A percentile compares a stretch with the other conserved stretches of the same genome.
phyloP scores from a whole-genome alignment of 768 basidiomycete genomes.

The Boletus reticulatus region DNA sequence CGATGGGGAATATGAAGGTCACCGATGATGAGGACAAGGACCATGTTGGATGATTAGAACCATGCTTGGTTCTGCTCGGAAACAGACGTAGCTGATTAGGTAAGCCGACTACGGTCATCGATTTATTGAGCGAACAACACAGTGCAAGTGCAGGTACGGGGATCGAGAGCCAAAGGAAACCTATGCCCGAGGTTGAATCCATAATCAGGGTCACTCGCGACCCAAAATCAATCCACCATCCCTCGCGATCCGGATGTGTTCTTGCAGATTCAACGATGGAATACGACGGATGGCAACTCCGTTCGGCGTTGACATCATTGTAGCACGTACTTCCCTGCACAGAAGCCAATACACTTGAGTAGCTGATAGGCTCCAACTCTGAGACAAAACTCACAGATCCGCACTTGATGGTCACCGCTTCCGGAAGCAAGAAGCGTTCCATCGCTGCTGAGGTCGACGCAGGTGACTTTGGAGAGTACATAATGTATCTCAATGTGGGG shows the following conservation, averaged over 20 bases:
- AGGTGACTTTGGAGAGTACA: slow-evolving; percentile 28
- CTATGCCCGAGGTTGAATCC: background rate
- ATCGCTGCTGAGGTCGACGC: slow-evolving; percentile 36
- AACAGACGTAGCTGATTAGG: slow-evolving; percentile 13
- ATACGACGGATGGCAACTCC: background rate
- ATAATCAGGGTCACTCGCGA: slow-evolving; percentile 1
- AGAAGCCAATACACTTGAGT: slow-evolving; percentile 11
- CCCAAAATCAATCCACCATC: slow-evolving; percentile 4
- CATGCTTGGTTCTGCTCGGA: background rate
- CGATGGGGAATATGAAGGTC: slow-evolving; percentile 96
- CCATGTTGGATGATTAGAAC: slow-evolving; percentile 26
- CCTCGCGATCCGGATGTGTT: slow-evolving; percentile 7
- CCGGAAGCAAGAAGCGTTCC: slow-evolving; percentile 35
- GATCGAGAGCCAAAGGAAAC: background rate
- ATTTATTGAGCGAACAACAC: background rate
- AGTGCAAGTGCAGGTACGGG: background rate
- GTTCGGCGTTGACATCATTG: slow-evolving; percentile 16
- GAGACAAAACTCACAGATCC: slow-evolving; percentile 33
- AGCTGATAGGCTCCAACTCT: slow-evolving; percentile 11
- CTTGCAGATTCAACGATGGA: background rate
- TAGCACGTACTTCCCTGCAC: slow-evolving; percentile 26
- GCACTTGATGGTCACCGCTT: slow-evolving; percentile 36
- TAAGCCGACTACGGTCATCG: slow-evolving; percentile 15
- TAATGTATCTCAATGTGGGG: slow-evolving; percentile 9
- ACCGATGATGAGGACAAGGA: slow-evolving; percentile 96